Evolutionary conservation across 2,329 filamentous ascomycete species (phyloP), one percentile per base, ranked within the genome.

Genomic region (Seiridium cupressi): DNA sequence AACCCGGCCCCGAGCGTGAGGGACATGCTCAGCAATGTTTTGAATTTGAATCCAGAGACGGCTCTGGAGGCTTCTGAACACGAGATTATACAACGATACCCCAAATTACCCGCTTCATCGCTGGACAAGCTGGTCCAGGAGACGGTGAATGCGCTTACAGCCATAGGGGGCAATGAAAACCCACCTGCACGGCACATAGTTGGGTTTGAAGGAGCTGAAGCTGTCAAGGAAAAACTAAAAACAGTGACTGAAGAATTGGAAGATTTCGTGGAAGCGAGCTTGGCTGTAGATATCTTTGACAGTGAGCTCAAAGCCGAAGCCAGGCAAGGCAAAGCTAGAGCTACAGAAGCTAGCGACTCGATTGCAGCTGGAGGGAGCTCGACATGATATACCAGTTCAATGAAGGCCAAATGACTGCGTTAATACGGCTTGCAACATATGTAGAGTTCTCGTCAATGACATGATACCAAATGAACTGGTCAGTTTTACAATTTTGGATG

Each of bases 191-290:
- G 95, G 38, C 94, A 98, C 72, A 97, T 98, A 68, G 93, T 98
- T 2, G 94, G 95, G 0, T 87, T 90, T 58, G 95, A 98, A 74
- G 94, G 92, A 0, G 90, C 94, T 10, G 83, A 87, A 5, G 91
- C 91, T 46, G 94, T 98, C 44, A 96, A 94, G 73, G 95, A 98
- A 77, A 98, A 98, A 77, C 79, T 99, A 59, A 97, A 96, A 79
- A 97, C 93, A 2, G 92, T 97, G 3, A 96, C 92, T 64, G 93
- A 98, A 73, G 95, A 98, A 77, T 78, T 98, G 60, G 95, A 98
- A 74, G 95, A 98, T 66, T 98, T 98, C 74, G 89, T 97, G 35
- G 92, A 96, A 68, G 89, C 93, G 34, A 97, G 93, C 69, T 82
- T 90, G 65, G 89, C 91, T 0, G 93, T 95, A 13, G 93, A 97